Conservation (phyloP, 345 rosid species). For the Aegle marmelos region DNA sequence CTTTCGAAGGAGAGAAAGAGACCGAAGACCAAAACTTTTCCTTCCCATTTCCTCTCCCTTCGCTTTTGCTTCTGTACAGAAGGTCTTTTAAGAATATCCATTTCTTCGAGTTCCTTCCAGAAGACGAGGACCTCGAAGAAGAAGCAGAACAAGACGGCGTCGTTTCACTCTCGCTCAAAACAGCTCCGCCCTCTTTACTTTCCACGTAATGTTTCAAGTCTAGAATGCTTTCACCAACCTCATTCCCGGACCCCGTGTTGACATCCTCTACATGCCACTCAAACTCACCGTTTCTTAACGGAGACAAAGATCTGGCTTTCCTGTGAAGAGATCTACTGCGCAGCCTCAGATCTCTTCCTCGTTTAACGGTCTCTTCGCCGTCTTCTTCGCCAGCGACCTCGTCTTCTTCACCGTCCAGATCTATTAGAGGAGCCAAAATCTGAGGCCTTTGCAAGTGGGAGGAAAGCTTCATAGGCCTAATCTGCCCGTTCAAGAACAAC, state of each 20-base stretch:
- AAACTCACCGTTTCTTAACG: conserved; percentile 26
- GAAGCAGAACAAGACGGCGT: conserved; percentile 29
- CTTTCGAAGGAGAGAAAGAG: conserved; percentile 15
- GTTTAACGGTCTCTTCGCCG: conserved; percentile 2
- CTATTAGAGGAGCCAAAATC: conserved; percentile 22
- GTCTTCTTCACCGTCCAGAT: conserved; percentile 16
- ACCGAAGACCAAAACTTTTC: conserved; percentile 14
- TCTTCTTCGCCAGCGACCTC: conserved; percentile 1
- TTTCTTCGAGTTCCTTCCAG: conserved; percentile 34
- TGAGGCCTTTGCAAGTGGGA: conserved; percentile 30
- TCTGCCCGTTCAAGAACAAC: conserved; percentile 46
- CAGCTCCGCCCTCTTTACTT: conserved; percentile 2
- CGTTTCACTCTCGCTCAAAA: conserved; percentile 12
- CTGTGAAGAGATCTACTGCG: conserved; percentile 24
- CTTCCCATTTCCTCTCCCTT: conserved; percentile 15
- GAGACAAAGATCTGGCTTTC: conserved; percentile 41
- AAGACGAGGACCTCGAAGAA: conserved; percentile 35
- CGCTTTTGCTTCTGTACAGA: conserved; percentile 22
- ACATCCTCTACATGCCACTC: conserved; percentile 21
- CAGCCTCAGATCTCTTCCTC: conserved; percentile 32
- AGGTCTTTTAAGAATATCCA: conserved; percentile 37
- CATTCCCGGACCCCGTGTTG: conserved; percentile 8
- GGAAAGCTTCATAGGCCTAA: conserved; percentile 41
- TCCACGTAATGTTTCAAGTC: not conserved
- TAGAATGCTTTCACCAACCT: conserved; percentile 4